Conservation (phyloP, 805 yeast species). For the Saccharomyces eubayanus region DNA sequence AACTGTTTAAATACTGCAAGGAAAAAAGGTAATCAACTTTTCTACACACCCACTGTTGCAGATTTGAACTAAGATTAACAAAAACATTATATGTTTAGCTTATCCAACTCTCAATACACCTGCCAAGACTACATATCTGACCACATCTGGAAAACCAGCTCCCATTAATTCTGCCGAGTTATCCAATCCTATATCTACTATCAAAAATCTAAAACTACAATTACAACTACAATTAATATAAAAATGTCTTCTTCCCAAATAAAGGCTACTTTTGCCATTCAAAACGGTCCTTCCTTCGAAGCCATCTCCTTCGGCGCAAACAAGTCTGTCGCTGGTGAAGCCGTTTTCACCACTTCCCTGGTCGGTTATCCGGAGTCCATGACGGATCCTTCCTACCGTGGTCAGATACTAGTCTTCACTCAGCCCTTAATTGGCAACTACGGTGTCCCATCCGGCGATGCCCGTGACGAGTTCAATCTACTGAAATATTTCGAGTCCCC, state of each 20-base stretch:
- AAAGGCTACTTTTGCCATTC: slow-evolving; percentile 85
- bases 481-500: slow-evolving; percentile 90
- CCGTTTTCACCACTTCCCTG: slow-evolving; percentile 93
- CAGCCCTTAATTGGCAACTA: slow-evolving; percentile 97
- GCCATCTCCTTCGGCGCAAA: slow-evolving; percentile 96
- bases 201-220: not conserved
- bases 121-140: slow-evolving; percentile 44
- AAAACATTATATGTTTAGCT: slow-evolving; percentile 23
- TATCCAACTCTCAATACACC: slow-evolving; percentile 30
- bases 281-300: slow-evolving; percentile 86
- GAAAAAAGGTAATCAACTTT: not conserved
- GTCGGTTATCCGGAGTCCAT: slow-evolving; percentile 98
- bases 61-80: not conserved
- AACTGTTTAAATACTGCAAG: not conserved
- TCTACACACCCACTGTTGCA: not conserved
- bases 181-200: slow-evolving; percentile 2
- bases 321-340: slow-evolving; percentile 89
- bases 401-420: slow-evolving; percentile 93
- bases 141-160: slow-evolving; percentile 46
- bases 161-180: slow-evolving; percentile 25
- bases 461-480: slow-evolving; percentile 74
- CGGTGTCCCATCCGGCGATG: slow-evolving; percentile 87
- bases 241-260: slow-evolving; percentile 30
- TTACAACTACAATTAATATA: slow-evolving; percentile 4
- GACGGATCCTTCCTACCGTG: slow-evolving; percentile 97